Conservation (phyloP, 768 basidiomycete species). For the Russula abietina region DNA sequence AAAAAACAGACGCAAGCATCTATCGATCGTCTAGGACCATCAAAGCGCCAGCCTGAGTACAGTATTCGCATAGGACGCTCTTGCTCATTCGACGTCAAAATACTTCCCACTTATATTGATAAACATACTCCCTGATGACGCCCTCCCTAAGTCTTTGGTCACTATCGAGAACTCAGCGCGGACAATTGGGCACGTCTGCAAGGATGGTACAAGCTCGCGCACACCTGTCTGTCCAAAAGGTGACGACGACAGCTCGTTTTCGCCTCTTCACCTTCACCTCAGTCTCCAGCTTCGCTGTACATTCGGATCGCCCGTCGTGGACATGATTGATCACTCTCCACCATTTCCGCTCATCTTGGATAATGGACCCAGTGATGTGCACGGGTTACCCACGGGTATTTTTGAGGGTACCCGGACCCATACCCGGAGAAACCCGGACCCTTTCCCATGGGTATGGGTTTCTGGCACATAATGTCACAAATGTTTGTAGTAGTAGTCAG, state of each 20-base stretch:
- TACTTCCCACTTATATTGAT: constrained; percentile 11
- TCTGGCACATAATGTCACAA: no score
- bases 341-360: constrained; percentile 15
- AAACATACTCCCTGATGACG: constrained; percentile 9
- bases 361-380: no score
- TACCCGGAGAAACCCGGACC: no score
- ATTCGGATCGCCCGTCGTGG: neutral
- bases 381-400: no score
- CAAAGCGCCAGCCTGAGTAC: no score
- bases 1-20: no score
- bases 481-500: no score
- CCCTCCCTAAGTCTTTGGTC: constrained; percentile 13
- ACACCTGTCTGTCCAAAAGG: constrained; percentile 1
- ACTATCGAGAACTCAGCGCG: neutral
- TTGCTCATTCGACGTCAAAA: no score
- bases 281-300: constrained; percentile 19
- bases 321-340: constrained; percentile 6
- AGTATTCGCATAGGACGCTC: no score
- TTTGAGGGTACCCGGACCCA: no score
- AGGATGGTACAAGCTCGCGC: constrained; percentile 19
- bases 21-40: no score
- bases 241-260: constrained; percentile 17
- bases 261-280: constrained; percentile 11
- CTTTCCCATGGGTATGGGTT: no score
- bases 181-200: neutral